A percentile compares a stretch with the other conserved stretches of the same genome.
phyloP scores from a whole-genome alignment of 768 basidiomycete genomes.

The Hypholoma sublateritium region DNA sequence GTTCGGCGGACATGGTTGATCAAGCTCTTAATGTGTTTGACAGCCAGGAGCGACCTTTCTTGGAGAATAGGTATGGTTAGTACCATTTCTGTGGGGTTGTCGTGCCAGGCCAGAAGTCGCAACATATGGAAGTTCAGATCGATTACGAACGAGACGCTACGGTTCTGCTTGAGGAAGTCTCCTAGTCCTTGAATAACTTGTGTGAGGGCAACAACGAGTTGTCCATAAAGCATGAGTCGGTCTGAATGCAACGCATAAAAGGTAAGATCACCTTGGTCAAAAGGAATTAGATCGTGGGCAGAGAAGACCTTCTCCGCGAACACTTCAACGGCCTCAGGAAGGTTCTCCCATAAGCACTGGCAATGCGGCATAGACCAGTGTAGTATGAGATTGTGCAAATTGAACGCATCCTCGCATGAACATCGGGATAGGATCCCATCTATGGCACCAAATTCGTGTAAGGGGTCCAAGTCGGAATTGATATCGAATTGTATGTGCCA shows the following conservation, averaged over 20 bases:
- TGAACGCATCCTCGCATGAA: not conserved
- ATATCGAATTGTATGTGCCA: not conserved
- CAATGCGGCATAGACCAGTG: constrained; percentile 5
- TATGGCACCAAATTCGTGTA: constrained; percentile 1
- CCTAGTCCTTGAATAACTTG: constrained; percentile 6
- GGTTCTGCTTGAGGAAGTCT: not conserved
- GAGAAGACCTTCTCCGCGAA: not conserved
- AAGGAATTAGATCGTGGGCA: not conserved
- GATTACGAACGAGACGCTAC: not conserved
- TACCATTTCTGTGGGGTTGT: not conserved
- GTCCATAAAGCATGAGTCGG: not conserved
- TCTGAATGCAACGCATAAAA: not conserved
- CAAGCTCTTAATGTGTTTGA: not conserved
- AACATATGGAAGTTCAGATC: constrained; percentile 6
- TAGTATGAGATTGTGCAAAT: not conserved
- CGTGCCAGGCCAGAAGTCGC: constrained; percentile 1
- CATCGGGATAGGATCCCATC: not conserved
- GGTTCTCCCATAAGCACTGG: constrained; percentile 2
- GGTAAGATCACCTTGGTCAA: not conserved
- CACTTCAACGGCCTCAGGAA: not conserved
- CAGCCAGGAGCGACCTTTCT: not conserved
- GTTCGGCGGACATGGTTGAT: not conserved
- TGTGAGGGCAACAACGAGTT: constrained; percentile 1
- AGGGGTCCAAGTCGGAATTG: not conserved
- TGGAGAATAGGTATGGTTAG: constrained; percentile 1